Percentiles rank a stretch among this genome's conserved stretches.
phyloP scores from a whole-genome alignment of 2,329 filamentous ascomycete genomes.

The Balansia obtecta region DNA sequence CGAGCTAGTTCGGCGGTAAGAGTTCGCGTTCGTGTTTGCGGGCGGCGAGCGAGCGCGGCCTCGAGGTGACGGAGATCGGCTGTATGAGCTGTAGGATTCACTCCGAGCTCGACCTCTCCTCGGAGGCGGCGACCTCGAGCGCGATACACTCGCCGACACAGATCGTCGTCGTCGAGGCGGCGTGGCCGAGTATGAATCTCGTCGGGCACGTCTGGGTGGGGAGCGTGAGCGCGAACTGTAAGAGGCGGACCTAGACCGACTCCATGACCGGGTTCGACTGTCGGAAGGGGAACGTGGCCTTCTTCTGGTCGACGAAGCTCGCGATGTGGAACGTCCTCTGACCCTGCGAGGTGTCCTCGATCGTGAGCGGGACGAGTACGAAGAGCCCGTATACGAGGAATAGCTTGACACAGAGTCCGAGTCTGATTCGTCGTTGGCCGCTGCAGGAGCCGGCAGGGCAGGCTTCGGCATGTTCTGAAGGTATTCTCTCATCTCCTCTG shows the following conservation, averaged over 20 bases:
- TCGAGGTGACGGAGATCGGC: constrained; percentile 3
- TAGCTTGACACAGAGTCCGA: constrained; percentile 68
- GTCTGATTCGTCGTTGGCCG: constrained; percentile 44
- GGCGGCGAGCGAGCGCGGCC: background rate
- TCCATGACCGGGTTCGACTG: constrained; percentile 5
- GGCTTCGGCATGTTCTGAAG: constrained; percentile 86
- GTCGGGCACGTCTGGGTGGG: constrained; percentile 1
- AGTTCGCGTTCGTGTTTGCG: background rate
- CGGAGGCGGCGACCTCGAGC: background rate
- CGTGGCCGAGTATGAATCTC: constrained; percentile 5
- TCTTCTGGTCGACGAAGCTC: constrained; percentile 1
- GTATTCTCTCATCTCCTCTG: constrained; percentile 87
- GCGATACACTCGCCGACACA: background rate
- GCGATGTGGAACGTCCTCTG: constrained; percentile 7
- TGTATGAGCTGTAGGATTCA: constrained; percentile 2
- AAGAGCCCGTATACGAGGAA: constrained; percentile 47
- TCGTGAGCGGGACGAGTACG: constrained; percentile 8
- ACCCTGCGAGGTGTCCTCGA: constrained; percentile 5
- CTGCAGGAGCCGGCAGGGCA: constrained; percentile 54
- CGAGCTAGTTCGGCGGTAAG: constrained; percentile 4
- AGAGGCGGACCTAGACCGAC: constrained; percentile 4
- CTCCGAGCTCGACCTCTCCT: constrained; percentile 1
- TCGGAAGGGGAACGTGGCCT: constrained; percentile 5
- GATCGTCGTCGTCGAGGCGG: constrained; percentile 4
- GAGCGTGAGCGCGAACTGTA: constrained; percentile 4